Conservation (phyloP, 208 protist genomes). For the Wallacemonas rigidus region DNA sequence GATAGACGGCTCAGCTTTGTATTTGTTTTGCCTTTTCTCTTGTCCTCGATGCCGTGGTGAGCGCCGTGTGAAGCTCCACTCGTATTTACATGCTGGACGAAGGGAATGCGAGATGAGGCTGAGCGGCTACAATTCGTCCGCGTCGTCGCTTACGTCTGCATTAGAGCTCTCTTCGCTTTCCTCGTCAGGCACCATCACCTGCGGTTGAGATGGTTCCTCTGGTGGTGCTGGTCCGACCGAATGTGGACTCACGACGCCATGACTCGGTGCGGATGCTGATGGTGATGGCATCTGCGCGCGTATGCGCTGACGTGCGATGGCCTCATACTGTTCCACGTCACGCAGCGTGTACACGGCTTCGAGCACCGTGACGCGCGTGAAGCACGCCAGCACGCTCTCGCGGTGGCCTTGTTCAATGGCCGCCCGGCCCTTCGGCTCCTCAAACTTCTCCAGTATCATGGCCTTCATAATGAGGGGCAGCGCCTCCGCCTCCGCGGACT, state of each 20-base stretch:
- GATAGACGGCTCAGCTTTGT: no score
- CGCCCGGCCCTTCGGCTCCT: slow-evolving; percentile 17
- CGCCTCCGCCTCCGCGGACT: slow-evolving; percentile 3
- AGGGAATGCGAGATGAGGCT: no score
- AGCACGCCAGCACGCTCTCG: slow-evolving; percentile 8
- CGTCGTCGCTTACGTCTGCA: not conserved
- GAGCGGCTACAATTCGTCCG: not conserved
- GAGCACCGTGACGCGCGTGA: slow-evolving; percentile 22
- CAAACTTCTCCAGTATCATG: slow-evolving; percentile 16
- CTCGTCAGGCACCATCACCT: not conserved
- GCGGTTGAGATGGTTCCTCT: no score
- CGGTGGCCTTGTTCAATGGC: slow-evolving; percentile 24
- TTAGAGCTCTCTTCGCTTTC: slow-evolving; percentile 2
- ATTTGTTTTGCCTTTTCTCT: no score
- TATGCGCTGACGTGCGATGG: slow-evolving; percentile 11
- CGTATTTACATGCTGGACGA: no score
- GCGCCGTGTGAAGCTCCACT: no score
- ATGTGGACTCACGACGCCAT: no score
- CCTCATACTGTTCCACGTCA: slow-evolving; percentile 40
- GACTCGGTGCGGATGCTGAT: no score
- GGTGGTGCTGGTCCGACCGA: no score
- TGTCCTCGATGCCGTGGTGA: no score
- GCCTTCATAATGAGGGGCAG: slow-evolving; percentile 12
- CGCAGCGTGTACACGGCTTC: slow-evolving; percentile 34
- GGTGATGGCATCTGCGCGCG: not conserved